Conservation (phyloP, 2,329 filamentous ascomycete genomes). For the Podosphaera leucotricha region DNA sequence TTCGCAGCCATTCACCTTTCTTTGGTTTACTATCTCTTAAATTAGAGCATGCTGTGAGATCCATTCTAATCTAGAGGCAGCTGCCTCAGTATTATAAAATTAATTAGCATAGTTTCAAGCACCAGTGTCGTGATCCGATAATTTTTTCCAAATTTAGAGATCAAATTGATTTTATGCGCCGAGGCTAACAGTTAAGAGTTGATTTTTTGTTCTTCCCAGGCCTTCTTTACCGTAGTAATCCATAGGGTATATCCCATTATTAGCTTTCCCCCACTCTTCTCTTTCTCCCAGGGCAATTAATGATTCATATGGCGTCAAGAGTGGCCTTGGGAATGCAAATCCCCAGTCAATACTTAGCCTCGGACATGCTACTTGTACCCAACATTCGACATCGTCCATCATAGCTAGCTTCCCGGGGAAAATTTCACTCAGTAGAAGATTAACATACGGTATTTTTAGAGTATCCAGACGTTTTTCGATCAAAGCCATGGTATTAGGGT, state of each 20-base stretch:
- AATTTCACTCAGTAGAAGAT: slow-evolving; percentile 77
- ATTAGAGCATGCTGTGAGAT: too few relatives aligned
- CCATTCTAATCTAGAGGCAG: too few relatives aligned
- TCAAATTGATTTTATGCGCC: too few relatives aligned
- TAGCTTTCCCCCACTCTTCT: slow-evolving; percentile 44
- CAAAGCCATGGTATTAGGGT: slow-evolving; percentile 71
- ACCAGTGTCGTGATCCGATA: too few relatives aligned
- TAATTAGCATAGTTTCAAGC: too few relatives aligned
- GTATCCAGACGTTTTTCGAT: slow-evolving; percentile 57
- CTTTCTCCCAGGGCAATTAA: slow-evolving; percentile 64
- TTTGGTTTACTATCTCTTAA: too few relatives aligned
- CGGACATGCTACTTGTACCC: slow-evolving; percentile 97
- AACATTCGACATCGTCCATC: slow-evolving; percentile 87
- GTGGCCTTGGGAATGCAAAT: slow-evolving; percentile 72
- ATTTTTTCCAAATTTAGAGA: too few relatives aligned
- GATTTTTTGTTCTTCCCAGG: slow-evolving; percentile 47
- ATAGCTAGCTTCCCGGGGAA: slow-evolving; percentile 86
- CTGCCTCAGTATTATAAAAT: too few relatives aligned
- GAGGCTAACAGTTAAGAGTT: background rate
- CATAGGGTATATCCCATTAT: slow-evolving; percentile 67
- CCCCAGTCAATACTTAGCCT: slow-evolving; percentile 96
- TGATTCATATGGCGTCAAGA: slow-evolving; percentile 88
- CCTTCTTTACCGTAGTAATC: slow-evolving; percentile 93
- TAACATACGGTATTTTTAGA: slow-evolving; percentile 57
- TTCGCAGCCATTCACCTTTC: too few relatives aligned